These are phyloP conservation scores for Penicillium hesseltinei DNA, from an alignment of 2,329 filamentous ascomycete species.

Conservation along the genomic window DNA sequence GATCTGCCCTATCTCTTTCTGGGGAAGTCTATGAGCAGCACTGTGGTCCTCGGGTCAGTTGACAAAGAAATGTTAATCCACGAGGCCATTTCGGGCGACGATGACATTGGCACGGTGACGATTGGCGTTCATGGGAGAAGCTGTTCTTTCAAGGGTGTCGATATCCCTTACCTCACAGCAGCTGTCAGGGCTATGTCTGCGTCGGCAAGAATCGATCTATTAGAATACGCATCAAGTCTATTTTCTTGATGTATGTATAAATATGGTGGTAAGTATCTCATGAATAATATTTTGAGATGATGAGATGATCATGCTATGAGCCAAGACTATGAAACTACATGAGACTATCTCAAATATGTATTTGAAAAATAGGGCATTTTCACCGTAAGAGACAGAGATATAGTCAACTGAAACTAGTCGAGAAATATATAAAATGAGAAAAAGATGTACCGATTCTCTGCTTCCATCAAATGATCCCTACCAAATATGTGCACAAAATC, in stretches of 20 bases:
- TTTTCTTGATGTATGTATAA: background rate
- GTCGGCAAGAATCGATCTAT: conserved; percentile 18
- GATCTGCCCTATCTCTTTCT: conserved; percentile 25
- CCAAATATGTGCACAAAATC: background rate
- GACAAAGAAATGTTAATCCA: conserved; percentile 20
- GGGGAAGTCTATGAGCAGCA: conserved; percentile 9
- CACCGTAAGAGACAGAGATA: too few relatives aligned
- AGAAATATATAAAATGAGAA: too few relatives aligned
- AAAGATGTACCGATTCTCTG: too few relatives aligned
- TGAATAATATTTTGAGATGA: background rate
- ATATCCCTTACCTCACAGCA: conserved; percentile 28
- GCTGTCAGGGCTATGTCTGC: conserved; percentile 24
- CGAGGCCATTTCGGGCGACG: conserved; percentile 18
- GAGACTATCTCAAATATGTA: too few relatives aligned
- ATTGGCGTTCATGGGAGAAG: conserved; percentile 25
- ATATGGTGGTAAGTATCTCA: too few relatives aligned
- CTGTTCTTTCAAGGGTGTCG: conserved; percentile 26
- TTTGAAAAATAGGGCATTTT: too few relatives aligned
- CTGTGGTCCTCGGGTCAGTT: conserved; percentile 18
- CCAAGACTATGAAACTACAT: background rate
- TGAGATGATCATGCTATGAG: too few relatives aligned
- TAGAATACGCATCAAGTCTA: conserved; percentile 20
- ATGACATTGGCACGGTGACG: conserved; percentile 20
- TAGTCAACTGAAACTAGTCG: too few relatives aligned
- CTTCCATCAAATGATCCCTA: too few relatives aligned